A percentile compares a stretch with the other conserved stretches of the same genome.
Evolutionary conservation across 1,284 basidiomycete genomes (phyloP).

Genomic region (Heterobasidion irregulare): DNA sequence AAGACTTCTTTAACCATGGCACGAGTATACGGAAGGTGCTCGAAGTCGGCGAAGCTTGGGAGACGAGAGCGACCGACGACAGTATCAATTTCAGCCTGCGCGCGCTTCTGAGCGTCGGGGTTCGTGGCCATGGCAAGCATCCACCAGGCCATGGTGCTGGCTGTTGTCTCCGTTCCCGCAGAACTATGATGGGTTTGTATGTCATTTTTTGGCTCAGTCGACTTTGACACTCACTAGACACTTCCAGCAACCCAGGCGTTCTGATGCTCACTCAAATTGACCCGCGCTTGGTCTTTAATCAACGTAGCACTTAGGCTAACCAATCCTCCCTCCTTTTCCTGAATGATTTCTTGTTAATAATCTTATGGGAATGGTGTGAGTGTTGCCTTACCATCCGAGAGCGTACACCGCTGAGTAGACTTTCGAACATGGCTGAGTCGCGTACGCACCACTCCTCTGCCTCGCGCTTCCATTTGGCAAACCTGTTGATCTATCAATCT

Average conservation of each 20-base stretch:
- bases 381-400: neutral
- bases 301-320: neutral
- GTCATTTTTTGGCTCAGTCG: neutral
- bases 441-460: slow-evolving; percentile 2
- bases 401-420: neutral
- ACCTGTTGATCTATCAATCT: neutral
- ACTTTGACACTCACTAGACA: neutral
- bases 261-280: neutral
- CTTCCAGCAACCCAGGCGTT: slow-evolving; percentile 2
- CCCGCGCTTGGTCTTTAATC: neutral
- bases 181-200: neutral
- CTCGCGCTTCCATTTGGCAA: slow-evolving; percentile 6
- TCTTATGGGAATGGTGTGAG: too few species aligned
- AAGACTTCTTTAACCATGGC: slow-evolving; percentile 10
- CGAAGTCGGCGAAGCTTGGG: slow-evolving; percentile 8
- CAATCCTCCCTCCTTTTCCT: neutral
- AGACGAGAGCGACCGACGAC: slow-evolving; percentile 9
- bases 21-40: slow-evolving; percentile 10
- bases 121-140: slow-evolving; percentile 11
- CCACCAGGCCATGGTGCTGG: slow-evolving; percentile 6
- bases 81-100: slow-evolving; percentile 12
- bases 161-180: slow-evolving; percentile 7
- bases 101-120: slow-evolving; percentile 9
- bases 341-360: neutral
- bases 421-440: slow-evolving; percentile 4